These are phyloP conservation scores for Pseudopediastrum boryanum DNA, from an alignment of 139 green algal species.

Conservation along the genomic window DNA sequence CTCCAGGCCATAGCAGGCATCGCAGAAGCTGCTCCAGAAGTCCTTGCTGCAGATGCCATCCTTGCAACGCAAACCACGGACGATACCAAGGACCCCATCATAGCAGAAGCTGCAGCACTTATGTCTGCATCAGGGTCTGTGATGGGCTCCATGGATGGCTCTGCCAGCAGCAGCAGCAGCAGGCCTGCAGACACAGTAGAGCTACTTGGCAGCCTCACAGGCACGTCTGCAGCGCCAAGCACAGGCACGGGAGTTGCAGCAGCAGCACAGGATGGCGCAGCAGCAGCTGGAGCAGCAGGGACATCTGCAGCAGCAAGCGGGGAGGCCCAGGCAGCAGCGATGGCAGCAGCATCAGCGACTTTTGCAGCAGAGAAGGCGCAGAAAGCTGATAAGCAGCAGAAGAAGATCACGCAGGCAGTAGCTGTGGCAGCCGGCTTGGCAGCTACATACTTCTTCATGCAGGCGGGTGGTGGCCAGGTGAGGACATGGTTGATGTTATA, in stretches of 20 bases:
- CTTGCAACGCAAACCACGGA: conserved; percentile 27
- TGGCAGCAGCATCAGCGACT: neutral
- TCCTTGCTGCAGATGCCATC: neutral
- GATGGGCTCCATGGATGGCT: neutral
- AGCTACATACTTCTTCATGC: conserved; percentile 17
- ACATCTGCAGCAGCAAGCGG: conserved; percentile 7
- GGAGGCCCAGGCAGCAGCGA: neutral
- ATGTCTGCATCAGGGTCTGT: no score
- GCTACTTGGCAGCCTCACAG: conserved; percentile 28
- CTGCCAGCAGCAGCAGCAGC: neutral
- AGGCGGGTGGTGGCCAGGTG: conserved; percentile 24
- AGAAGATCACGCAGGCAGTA: conserved; percentile 5
- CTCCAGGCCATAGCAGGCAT: conserved; percentile 45
- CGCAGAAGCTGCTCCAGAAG: neutral
- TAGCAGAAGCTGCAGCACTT: neutral
- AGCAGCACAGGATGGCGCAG: no score
- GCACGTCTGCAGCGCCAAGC: neutral
- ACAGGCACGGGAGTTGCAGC: no score
- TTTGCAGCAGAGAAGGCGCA: neutral
- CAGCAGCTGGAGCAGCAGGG: neutral
- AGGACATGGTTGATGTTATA: no score
- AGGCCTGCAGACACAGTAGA: conserved; percentile 13
- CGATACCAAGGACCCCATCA: neutral
- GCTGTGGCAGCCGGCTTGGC: conserved; percentile 9
- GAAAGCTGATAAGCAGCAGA: neutral